Evolutionary conservation across 2,329 filamentous ascomycete genomes (phyloP), one percentile per base, ranked within the genome.

Genomic region (Pestalotiopsis sp.): DNA sequence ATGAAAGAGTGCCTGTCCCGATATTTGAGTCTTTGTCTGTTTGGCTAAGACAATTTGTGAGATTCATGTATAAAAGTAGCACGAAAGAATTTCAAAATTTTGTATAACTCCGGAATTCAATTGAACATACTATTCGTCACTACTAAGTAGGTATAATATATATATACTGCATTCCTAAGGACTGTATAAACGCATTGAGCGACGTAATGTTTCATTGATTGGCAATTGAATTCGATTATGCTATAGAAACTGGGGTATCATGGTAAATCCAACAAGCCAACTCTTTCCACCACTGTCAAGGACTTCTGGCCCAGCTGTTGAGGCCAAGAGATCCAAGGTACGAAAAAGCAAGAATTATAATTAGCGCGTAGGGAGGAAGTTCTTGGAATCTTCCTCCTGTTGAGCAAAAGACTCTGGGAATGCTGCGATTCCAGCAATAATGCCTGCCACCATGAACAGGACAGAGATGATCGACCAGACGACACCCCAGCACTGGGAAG

Each of bases 401-500:
- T 94, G 84, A 25, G 83, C 84, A 73, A 90, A 91, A 1, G 89
- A 89, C 79, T 94, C 85, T 0, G 90, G 90, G 75, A 95, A 95
- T 7, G 92, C 92, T 0, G 92, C 92, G 57, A 95, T 86, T 1
- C 91, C 92, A 4, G 90, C 91, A n/a, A 95, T 80, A 71, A 95
- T 94, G 2, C 89, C 92, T 14, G 84, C 83, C 5, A 89, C 87
- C 91, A 95, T 93, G 77, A 95, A 90, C 0, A 86, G 71, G 27
- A 94, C 75, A 0, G 91, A 92, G 66, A 95, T 87, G 65, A 95
- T 81, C 64, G 89, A 91, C 93, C 92, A 95, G 66, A 94, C 87
- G 14, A 94, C 83, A 9, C 92, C 92, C 92, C 93, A 94, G 83
- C 92, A 94, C 75, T 92, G 91, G 1, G 91, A 93, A 0, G 91